Conservation (phyloP, 176 grass and related monocot species). For the Hordeum marinum region DNA sequence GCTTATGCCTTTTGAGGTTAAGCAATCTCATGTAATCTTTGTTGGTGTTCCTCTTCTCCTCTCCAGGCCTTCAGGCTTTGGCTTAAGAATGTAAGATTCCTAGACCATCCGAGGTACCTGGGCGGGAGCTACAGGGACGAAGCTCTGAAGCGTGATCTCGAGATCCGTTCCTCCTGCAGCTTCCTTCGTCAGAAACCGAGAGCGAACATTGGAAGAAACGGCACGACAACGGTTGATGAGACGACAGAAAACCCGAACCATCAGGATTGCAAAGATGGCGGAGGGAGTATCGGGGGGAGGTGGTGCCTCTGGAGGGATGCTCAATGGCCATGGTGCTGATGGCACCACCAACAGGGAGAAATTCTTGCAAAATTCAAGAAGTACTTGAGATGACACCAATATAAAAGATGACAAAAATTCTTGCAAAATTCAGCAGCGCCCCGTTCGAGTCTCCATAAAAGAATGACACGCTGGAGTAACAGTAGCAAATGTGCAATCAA, state of each 20-base stretch:
- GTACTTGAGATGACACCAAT: no score
- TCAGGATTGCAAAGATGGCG: neutral
- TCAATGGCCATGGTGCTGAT: conserved; percentile 76
- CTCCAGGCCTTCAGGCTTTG: conserved; percentile 77
- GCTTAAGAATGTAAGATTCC: conserved; percentile 79
- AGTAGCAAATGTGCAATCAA: no score
- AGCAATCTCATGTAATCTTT: neutral
- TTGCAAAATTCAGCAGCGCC: no score
- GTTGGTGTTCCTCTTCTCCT: neutral
- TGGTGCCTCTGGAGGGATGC: conserved; percentile 85
- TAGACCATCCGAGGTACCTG: conserved; percentile 77
- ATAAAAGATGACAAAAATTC: no score
- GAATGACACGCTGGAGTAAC: no score
- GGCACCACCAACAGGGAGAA: neutral
- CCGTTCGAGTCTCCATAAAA: no score
- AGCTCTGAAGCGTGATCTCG: conserved; percentile 49
- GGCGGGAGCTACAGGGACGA: conserved; percentile 51
- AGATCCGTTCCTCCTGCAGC: conserved; percentile 31
- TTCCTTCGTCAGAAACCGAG: conserved; percentile 24
- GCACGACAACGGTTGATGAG: neutral
- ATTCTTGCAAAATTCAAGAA: neutral
- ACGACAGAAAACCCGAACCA: neutral
- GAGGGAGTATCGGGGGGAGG: conserved; percentile 8
- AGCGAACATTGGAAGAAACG: neutral
- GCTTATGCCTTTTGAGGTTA: neutral